phyloP scores from a whole-genome alignment of 2,329 filamentous ascomycete species.

The Penicillium glabrum region DNA sequence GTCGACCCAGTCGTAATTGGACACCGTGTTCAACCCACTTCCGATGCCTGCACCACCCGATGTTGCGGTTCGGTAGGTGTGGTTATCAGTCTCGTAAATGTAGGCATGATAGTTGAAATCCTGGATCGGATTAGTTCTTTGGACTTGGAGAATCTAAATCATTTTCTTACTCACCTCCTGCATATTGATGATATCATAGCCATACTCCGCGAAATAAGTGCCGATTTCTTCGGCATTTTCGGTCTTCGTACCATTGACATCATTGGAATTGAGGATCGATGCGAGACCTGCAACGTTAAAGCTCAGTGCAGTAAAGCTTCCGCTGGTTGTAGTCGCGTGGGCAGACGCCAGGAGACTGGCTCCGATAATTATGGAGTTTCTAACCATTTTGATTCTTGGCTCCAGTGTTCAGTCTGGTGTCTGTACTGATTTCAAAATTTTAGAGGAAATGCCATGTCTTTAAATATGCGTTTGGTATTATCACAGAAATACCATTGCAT shows the following conservation, averaged over 20 bases:
- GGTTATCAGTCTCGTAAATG: constrained; percentile 56
- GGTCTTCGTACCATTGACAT: constrained; percentile 61
- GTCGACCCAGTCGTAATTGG: constrained; percentile 58
- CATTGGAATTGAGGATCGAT: constrained; percentile 55
- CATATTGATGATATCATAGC: constrained; percentile 63
- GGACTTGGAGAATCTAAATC: neutral
- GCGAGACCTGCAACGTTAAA: constrained; percentile 65
- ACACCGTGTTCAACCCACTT: constrained; percentile 63
- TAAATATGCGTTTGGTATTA: neutral
- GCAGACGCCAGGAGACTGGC: neutral
- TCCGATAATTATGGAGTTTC: neutral
- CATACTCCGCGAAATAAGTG: constrained; percentile 55
- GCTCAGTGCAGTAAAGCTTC: constrained; percentile 54
- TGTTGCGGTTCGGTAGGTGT: constrained; percentile 60
- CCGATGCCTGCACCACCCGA: constrained; percentile 65
- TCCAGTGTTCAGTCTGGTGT: neutral
- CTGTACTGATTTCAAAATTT: neutral
- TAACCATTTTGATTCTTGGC: neutral
- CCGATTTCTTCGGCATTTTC: constrained; percentile 60
- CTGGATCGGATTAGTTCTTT: constrained; percentile 18
- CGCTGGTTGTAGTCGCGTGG: constrained; percentile 28
- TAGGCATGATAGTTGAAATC: constrained; percentile 68
- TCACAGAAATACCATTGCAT: neutral
- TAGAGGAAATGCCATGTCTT: neutral
- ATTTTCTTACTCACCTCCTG: constrained; percentile 53